Evolutionary conservation across 805 yeast species (phyloP), one percentile per base, ranked within the genome.

Genomic region (Priceomyces castillae): DNA sequence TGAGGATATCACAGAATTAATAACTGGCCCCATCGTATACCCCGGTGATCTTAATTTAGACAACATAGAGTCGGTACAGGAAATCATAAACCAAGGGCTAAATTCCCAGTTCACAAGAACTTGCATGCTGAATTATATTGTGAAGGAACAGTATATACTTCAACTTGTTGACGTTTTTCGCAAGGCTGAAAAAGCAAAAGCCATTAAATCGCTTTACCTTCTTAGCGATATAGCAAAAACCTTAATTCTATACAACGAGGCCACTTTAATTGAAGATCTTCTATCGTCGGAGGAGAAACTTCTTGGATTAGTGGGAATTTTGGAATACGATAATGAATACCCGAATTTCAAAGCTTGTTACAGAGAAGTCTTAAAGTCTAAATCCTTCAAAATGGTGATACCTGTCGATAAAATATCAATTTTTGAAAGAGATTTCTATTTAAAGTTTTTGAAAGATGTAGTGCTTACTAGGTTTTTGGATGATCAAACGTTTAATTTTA

Each of bases 311-410:
- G 76, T 84, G 10, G 96, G 96, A 1, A 84, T 89, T 10, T 64
- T 92, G 37, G 99, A 94, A 61, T 69, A 89, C 61, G 97, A 94
- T 60, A 86, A 94, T 0, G 95, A 87, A 44, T 88, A 77, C 54
- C 96, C 97, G 1, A 73, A 73, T 11, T 74, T 75, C 50, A 90
- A 88, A 61, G 88, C 96, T 3, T 84, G 87, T 52, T 88, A 87
- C 65, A 69, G 97, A 41, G 79, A 78, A 17, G 84, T 78, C 56
- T 60, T 89, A 25, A 56, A 59, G 3, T 75, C 81, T 48, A 79
- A 80, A 37, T 65, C 82, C 5, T 84, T 86, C 65, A 84, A 84
- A 59, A 84, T 84, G 51, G 86, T 90, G 3, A 39, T 87, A 12
- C 89, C 90, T 0, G 69, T 84, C 10, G 66, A 74, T 2, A 76